These are phyloP conservation scores for Allodekkera sacchari DNA, from an alignment of 805 yeast species.

Conservation along the genomic window DNA sequence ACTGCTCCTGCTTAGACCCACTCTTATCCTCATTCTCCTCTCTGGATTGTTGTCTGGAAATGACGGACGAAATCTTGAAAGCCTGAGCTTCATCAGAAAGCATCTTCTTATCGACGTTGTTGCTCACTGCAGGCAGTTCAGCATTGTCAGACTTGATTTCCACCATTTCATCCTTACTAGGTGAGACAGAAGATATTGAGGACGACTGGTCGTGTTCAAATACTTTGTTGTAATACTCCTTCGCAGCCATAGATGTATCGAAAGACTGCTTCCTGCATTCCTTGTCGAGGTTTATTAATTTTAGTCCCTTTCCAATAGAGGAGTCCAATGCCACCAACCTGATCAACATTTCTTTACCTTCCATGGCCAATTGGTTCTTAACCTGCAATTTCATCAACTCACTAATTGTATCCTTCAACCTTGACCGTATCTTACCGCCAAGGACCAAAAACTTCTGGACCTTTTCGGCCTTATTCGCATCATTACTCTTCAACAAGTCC, in stretches of 20 bases:
- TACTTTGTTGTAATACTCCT: slow-evolving; percentile 1
- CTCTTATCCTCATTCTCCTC: not conserved
- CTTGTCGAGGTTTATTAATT: slow-evolving; percentile 16
- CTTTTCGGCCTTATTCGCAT: slow-evolving; percentile 9
- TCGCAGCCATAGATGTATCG: slow-evolving; percentile 1
- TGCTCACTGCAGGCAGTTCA: not conserved
- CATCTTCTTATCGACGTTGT: not conserved
- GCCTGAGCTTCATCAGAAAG: slow-evolving; percentile 4
- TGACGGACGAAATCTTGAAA: not conserved
- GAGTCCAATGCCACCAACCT: slow-evolving; percentile 63
- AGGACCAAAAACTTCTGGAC: slow-evolving; percentile 28
- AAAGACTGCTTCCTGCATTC: not conserved
- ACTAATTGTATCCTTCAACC: slow-evolving; percentile 42
- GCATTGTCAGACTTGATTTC: slow-evolving; percentile 7
- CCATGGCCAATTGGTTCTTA: slow-evolving; percentile 44
- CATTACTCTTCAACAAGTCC: slow-evolving; percentile 12
- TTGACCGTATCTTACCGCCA: slow-evolving; percentile 29
- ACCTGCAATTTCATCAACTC: slow-evolving; percentile 52
- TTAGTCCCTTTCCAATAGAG: slow-evolving; percentile 51
- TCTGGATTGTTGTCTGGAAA: not conserved
- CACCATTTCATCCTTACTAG: slow-evolving; percentile 3
- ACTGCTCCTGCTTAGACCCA: slow-evolving; percentile 1
- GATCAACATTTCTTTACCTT: slow-evolving; percentile 70
- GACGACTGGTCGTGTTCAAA: not conserved
- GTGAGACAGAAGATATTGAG: not conserved